phyloP scores from a whole-genome alignment of 1,284 basidiomycete genomes.

The Mycena sp. region DNA sequence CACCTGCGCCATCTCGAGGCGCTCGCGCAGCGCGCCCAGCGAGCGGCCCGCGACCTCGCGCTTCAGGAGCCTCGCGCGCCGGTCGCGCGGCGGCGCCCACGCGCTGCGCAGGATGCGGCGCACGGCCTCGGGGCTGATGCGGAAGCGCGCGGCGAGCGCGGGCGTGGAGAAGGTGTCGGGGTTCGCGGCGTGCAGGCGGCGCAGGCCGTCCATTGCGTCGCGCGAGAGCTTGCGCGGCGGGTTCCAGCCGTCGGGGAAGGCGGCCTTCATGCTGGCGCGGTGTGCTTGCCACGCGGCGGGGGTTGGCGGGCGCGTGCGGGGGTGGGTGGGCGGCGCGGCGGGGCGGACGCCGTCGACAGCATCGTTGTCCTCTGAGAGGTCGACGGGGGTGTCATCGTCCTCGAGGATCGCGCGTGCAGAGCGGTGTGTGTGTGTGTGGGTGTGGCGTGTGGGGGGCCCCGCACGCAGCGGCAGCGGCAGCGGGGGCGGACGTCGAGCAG shows the following conservation, averaged over 20 bases:
- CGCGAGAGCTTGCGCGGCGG: slow-evolving; percentile 90
- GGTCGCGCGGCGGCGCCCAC: slow-evolving; percentile 75
- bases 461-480: neutral
- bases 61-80: slow-evolving; percentile 61
- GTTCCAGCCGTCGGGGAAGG: slow-evolving; percentile 84
- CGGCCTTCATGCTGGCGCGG: slow-evolving; percentile 62
- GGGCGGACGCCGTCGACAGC: slow-evolving; percentile 52
- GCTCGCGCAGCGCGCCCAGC: slow-evolving; percentile 54
- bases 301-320: slow-evolving; percentile 56
- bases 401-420: slow-evolving; percentile 61
- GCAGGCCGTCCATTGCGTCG: slow-evolving; percentile 89
- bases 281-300: slow-evolving; percentile 65
- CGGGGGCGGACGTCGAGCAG: neutral
- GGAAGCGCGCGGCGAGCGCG: slow-evolving; percentile 81
- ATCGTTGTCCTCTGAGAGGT: slow-evolving; percentile 64
- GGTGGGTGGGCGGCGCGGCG: slow-evolving; percentile 45
- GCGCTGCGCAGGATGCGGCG: slow-evolving; percentile 84
- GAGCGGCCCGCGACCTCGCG: slow-evolving; percentile 56
- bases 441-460: no score
- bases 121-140: slow-evolving; percentile 88
- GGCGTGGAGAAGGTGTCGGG: slow-evolving; percentile 76
- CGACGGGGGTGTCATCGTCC: slow-evolving; percentile 54
- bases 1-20: slow-evolving; percentile 44
- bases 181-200: slow-evolving; percentile 76
- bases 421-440: slow-evolving; percentile 24